These are phyloP conservation scores for Hygrophila difformis DNA, from an alignment of 257 asterid species.

Conservation along the genomic window DNA sequence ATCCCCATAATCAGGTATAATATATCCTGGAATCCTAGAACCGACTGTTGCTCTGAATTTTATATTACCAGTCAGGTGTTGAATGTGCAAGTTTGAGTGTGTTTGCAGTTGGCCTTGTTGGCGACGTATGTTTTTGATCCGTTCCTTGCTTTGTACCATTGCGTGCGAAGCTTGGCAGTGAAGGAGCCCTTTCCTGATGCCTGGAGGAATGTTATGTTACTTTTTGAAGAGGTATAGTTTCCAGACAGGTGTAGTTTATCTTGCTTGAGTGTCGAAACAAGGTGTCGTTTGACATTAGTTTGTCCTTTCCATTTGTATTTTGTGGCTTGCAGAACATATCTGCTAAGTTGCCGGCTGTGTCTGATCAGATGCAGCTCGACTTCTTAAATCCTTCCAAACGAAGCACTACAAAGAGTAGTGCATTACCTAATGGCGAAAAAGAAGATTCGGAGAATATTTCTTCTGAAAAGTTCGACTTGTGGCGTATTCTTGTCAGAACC, in stretches of 20 bases:
- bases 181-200: conserved; percentile 96
- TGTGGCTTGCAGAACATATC: conserved; percentile 66
- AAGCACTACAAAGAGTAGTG: conserved; percentile 25
- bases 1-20: conserved; percentile 93
- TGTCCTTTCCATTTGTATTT: conserved; percentile 18
- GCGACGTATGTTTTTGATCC: conserved; percentile 68
- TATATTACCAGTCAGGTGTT: no score
- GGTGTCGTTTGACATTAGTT: conserved; percentile 7
- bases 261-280: neutral
- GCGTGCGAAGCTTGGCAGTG: conserved; percentile 75
- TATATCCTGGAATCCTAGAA: neutral
- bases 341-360: conserved; percentile 33
- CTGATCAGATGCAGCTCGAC: conserved; percentile 38
- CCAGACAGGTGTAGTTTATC: neutral
- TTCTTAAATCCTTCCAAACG: conserved; percentile 51
- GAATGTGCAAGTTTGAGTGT: neutral
- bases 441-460: conserved; percentile 23
- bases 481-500: conserved; percentile 72
- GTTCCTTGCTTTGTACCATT: conserved; percentile 83
- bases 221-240: conserved; percentile 67
- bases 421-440: conserved; percentile 18
- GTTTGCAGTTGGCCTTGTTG: conserved; percentile 72
- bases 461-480: conserved; percentile 31
- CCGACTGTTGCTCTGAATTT: no score
- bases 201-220: conserved; percentile 73